Evolutionary conservation across 768 basidiomycete genomes (phyloP).

Genomic region (Boletus fagicola): DNA sequence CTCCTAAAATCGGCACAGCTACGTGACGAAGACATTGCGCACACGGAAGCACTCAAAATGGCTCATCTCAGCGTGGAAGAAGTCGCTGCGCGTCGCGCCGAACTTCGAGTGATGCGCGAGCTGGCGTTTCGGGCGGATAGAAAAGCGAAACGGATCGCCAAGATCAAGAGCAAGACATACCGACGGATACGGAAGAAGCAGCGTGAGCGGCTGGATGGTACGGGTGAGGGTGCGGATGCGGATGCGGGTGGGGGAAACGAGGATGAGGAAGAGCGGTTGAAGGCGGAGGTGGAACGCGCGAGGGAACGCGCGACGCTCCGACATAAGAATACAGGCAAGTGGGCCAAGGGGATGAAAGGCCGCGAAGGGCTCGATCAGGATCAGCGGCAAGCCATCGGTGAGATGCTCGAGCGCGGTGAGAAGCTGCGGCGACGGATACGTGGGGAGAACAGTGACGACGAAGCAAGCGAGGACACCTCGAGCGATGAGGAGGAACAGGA

Average conservation of each 20-base stretch:
- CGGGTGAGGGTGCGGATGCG: constrained; percentile 37
- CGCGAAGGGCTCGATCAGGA: constrained; percentile 66
- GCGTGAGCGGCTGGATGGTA: constrained; percentile 55
- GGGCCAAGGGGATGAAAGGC: constrained; percentile 74
- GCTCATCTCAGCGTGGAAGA: constrained; percentile 85
- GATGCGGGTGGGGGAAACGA: constrained; percentile 26
- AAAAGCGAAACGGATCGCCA: constrained; percentile 85
- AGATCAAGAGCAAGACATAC: constrained; percentile 96
- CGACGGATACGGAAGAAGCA: constrained; percentile 80
- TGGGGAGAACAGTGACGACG: constrained; percentile 60
- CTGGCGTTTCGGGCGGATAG: constrained; percentile 90
- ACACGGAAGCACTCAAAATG: constrained; percentile 81
- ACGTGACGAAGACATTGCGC: constrained; percentile 72
- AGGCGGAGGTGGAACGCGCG: constrained; percentile 77
- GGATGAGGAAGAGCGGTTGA: constrained; percentile 52
- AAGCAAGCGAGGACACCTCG: constrained; percentile 46
- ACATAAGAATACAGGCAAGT: constrained; percentile 87
- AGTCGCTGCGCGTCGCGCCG: constrained; percentile 73
- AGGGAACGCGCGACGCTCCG: constrained; percentile 85
- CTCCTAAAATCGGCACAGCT: constrained; percentile 81
- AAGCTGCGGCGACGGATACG: constrained; percentile 72
- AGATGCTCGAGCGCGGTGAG: constrained; percentile 85
- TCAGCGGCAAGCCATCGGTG: constrained; percentile 67
- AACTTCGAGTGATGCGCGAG: constrained; percentile 87
- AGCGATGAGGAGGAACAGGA: constrained; percentile 38